Evolutionary conservation across 352 stramenopile species (phyloP).

Genomic region (Phytophthora palmivora): DNA sequence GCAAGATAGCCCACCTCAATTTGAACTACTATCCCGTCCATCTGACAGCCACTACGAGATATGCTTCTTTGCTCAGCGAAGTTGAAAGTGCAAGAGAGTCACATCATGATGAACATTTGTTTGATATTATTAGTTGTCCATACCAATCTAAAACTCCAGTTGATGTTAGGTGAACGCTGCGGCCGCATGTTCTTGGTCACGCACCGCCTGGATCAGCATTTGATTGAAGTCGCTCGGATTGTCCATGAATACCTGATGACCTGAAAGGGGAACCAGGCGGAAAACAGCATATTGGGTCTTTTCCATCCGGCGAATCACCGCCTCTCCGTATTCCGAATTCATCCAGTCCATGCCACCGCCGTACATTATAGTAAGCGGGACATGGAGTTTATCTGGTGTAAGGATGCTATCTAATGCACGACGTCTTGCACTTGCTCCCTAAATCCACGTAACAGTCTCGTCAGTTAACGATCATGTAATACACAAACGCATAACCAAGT

Average conservation of each 20-base stretch:
- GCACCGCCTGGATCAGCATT: constrained; percentile 72
- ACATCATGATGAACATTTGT: constrained; percentile 27
- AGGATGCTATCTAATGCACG: constrained; percentile 65
- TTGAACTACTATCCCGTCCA: constrained; percentile 28
- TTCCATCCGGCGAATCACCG: constrained; percentile 64
- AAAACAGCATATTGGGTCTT: constrained; percentile 73
- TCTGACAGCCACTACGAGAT: constrained; percentile 19
- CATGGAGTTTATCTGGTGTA: constrained; percentile 51
- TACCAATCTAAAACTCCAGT: constrained; percentile 23
- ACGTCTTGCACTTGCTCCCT: constrained; percentile 61
- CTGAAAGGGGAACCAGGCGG: constrained; percentile 66
- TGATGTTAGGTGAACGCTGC: constrained; percentile 28
- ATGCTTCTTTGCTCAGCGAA: constrained; percentile 17
- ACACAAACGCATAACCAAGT: no score
- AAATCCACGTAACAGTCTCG: neutral
- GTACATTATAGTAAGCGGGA: constrained; percentile 86
- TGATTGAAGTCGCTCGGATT: constrained; percentile 81
- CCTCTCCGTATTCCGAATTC: constrained; percentile 67
- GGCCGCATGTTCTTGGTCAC: constrained; percentile 60
- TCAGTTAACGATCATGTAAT: constrained; percentile 16
- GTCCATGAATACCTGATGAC: constrained; percentile 90
- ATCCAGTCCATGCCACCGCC: constrained; percentile 84
- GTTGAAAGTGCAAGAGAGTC: constrained; percentile 20
- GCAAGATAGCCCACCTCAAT: constrained; percentile 20
- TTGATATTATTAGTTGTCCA: constrained; percentile 24